Evolutionary conservation across 768 basidiomycete genomes (phyloP).

Genomic region (Russula abietina): DNA sequence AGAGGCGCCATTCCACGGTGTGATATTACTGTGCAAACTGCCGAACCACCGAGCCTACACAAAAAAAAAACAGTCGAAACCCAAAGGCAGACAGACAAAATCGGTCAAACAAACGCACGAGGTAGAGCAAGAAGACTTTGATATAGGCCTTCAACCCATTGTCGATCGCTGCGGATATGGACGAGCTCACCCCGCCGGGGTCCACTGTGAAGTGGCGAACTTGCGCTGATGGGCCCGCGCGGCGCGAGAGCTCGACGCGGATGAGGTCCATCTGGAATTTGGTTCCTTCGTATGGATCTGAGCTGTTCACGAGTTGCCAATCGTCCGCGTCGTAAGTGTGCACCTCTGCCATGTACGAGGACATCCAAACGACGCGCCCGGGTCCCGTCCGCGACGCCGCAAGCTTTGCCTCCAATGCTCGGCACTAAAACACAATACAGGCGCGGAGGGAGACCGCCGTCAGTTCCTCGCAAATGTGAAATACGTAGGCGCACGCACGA

Average conservation of each 20-base stretch:
- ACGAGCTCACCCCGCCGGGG: constrained; percentile 66
- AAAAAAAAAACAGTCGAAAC: background rate
- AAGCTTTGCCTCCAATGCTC: constrained; percentile 51
- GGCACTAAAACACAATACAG: constrained; percentile 45
- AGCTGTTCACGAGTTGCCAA: constrained; percentile 61
- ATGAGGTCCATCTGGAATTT: constrained; percentile 79
- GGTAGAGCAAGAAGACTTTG: constrained; percentile 54
- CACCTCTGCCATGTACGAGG: constrained; percentile 59
- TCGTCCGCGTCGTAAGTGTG: constrained; percentile 54
- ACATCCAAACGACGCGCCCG: constrained; percentile 72
- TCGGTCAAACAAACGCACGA: constrained; percentile 43
- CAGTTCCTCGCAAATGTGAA: background rate
- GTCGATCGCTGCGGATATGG: constrained; percentile 46
- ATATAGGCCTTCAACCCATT: constrained; percentile 41
- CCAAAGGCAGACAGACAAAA: background rate
- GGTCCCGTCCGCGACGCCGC: constrained; percentile 39
- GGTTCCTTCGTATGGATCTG: constrained; percentile 58
- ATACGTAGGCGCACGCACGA: constrained; percentile 44
- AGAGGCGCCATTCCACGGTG: constrained; percentile 57
- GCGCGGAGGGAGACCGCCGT: background rate
- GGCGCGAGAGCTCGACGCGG: constrained; percentile 46
- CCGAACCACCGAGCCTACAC: constrained; percentile 61
- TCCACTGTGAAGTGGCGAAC: constrained; percentile 58
- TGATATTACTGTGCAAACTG: constrained; percentile 60
- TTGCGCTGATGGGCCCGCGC: constrained; percentile 29